Conservation (phyloP, 805 yeast genomes). For the Candida nemodendra region DNA sequence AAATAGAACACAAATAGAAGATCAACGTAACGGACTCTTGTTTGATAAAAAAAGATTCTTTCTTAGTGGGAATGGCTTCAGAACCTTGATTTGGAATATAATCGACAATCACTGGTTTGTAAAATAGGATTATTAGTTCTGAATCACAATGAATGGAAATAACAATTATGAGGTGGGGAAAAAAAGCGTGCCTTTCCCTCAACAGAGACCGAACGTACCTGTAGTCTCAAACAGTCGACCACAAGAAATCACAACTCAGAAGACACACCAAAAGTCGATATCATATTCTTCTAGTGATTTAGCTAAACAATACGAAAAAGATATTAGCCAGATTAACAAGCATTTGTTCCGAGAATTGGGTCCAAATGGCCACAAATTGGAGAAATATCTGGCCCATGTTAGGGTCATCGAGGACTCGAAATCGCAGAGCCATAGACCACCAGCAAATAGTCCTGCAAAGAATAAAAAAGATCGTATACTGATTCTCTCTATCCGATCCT, state of each 20-base stretch:
- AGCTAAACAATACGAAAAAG: slow-evolving; percentile 59
- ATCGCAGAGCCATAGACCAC: slow-evolving; percentile 69
- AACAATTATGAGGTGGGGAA: not conserved
- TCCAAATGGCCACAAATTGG: slow-evolving; percentile 42
- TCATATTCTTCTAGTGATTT: slow-evolving; percentile 34
- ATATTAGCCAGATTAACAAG: slow-evolving; percentile 46
- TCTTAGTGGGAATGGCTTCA: not conserved
- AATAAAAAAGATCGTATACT: slow-evolving; percentile 63
- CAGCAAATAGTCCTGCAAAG: slow-evolving; percentile 44
- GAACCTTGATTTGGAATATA: slow-evolving; percentile 2
- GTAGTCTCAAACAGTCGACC: no score
- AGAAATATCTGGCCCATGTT: slow-evolving; percentile 73
- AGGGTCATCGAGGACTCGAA: slow-evolving; percentile 71
- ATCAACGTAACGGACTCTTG: no score
- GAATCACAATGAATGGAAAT: not conserved
- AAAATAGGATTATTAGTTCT: no score
- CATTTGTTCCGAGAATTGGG: slow-evolving; percentile 50
- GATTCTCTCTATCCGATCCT: slow-evolving; percentile 57
- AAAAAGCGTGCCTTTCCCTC: not conserved
- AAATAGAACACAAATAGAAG: no score
- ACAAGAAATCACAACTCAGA: no score
- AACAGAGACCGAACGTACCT: not conserved
- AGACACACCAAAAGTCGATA: slow-evolving; percentile 12
- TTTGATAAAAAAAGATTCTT: not conserved
- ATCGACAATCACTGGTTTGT: slow-evolving; percentile 2